Evolutionary conservation across 2,329 filamentous ascomycete genomes (phyloP), one percentile per base, ranked within the genome.

Genomic region (Helotiales sp.): DNA sequence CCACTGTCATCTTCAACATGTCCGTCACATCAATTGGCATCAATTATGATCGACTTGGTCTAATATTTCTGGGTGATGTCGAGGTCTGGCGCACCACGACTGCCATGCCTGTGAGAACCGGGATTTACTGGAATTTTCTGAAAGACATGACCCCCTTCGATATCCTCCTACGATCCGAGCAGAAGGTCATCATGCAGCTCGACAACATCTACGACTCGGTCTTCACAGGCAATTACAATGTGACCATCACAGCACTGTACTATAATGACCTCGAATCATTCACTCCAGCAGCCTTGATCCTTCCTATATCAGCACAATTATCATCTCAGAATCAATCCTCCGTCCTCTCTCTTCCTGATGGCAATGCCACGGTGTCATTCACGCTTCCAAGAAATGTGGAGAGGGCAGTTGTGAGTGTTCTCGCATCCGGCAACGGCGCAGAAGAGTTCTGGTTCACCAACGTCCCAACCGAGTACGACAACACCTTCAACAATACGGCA

Each of bases 21-120:
- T 86, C 82, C 0, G 82, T 87, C 15, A 79, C 78, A 0, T 84
- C 82, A 8, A 73, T 73, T 58, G 85, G 85, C 7, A 76, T 77
- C 8, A 85, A 88, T 60, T 88, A 81, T 69, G 85, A 88, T 65
- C 76, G 85, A 29, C 73, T 88, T 2, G 84, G 78, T 2, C 71
- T 82, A 5, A 77, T 88, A 70, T 87, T 80, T 60, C 74, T 88
- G 24, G 84, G 84, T 36, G 88, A 92, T 70, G 83, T 81, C 13
- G 90, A 93, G 69, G 80, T 95, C n/a, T 93, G 88, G 77, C 79
- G 90, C n/a, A 92, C 89, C 1, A 91, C 88, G 7, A 93, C 90
- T 1, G 88, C 89, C 1, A 88, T 93, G 73, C 89, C 90, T 0
- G 89, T 83, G 0, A 63, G 75, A 8, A 78, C 78, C 8, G 89